These are phyloP conservation scores for Austroboletus eburneus DNA, from an alignment of 768 basidiomycete species.

Conservation along the genomic window DNA sequence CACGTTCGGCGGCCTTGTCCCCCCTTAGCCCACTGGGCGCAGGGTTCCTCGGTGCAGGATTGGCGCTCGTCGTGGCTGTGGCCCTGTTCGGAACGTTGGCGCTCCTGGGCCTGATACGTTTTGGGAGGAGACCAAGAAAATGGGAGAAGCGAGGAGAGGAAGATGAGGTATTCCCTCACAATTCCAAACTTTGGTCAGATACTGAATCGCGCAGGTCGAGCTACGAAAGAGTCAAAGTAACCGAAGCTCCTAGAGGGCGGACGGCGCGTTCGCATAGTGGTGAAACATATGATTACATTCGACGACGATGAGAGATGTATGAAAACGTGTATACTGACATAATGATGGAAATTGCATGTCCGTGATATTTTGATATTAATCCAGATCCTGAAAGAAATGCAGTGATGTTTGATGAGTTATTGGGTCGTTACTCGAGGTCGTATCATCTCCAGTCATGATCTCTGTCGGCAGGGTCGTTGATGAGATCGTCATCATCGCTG, in stretches of 20 bases:
- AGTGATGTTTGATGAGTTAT: slow-evolving; percentile 15
- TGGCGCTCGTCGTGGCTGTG: slow-evolving; percentile 42
- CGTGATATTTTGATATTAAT: slow-evolving; percentile 18
- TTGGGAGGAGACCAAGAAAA: slow-evolving; percentile 18
- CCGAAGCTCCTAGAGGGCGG: slow-evolving; percentile 1
- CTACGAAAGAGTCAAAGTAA: slow-evolving; percentile 16
- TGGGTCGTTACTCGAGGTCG: background rate
- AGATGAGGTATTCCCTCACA: slow-evolving; percentile 18
- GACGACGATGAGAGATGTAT: slow-evolving; percentile 3
- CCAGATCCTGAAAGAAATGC: slow-evolving; percentile 17
- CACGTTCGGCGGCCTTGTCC: slow-evolving; percentile 29
- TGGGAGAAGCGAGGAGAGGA: slow-evolving; percentile 1
- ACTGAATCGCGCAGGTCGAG: slow-evolving; percentile 18
- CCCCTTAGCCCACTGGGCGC: slow-evolving; percentile 53
- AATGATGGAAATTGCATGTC: slow-evolving; percentile 12
- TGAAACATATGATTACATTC: slow-evolving; percentile 5
- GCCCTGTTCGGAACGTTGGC: slow-evolving; percentile 36
- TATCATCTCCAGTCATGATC: slow-evolving; percentile 34
- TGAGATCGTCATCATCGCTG: slow-evolving; percentile 45
- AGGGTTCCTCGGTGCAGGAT: slow-evolving; percentile 63
- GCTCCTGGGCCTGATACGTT: slow-evolving; percentile 37
- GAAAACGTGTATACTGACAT: slow-evolving; percentile 15
- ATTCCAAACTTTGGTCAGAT: background rate
- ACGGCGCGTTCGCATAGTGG: background rate
- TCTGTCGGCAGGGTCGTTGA: slow-evolving; percentile 27